Evolutionary conservation across 192 early-diverging fungal genomes (phyloP).

Genomic region (Umbelopsis sp.): DNA sequence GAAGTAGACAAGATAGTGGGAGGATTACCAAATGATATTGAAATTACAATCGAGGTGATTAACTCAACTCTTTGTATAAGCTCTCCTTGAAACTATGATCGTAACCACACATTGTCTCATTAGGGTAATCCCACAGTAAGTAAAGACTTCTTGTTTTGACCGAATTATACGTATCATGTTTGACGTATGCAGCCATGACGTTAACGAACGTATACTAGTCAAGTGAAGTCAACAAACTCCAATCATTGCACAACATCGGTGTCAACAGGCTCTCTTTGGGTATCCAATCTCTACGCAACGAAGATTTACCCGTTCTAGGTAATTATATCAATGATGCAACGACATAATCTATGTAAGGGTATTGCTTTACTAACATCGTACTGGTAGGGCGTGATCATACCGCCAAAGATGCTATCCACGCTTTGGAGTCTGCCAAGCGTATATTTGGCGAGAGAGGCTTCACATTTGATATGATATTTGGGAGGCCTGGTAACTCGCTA

Average conservation of each 20-base stretch:
- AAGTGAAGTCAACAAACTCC: constrained; percentile 23
- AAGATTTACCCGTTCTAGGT: constrained; percentile 39
- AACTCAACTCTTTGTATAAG: not conserved
- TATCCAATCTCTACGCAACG: constrained; percentile 51
- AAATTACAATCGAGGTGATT: constrained; percentile 58
- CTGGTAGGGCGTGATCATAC: constrained; percentile 48
- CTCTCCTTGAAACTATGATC: not conserved
- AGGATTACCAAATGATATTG: constrained; percentile 32
- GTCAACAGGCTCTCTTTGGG: constrained; percentile 56
- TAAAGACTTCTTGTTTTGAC: not conserved
- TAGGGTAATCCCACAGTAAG: constrained; percentile 59
- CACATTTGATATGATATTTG: constrained; percentile 58
- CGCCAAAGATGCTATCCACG: constrained; percentile 39
- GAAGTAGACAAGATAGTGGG: constrained; percentile 30
- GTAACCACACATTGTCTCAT: not conserved
- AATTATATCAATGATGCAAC: not conserved
- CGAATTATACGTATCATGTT: not conserved
- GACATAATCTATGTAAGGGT: too few species aligned
- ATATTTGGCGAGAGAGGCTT: constrained; percentile 45
- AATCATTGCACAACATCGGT: constrained; percentile 41
- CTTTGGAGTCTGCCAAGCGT: constrained; percentile 40
- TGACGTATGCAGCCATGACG: not conserved
- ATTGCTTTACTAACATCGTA: not conserved
- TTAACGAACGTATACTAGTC: constrained; percentile 24
- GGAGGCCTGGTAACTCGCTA: constrained; percentile 45